Conservation (phyloP, 1,284 basidiomycete genomes). For the Peniophora sp. region DNA sequence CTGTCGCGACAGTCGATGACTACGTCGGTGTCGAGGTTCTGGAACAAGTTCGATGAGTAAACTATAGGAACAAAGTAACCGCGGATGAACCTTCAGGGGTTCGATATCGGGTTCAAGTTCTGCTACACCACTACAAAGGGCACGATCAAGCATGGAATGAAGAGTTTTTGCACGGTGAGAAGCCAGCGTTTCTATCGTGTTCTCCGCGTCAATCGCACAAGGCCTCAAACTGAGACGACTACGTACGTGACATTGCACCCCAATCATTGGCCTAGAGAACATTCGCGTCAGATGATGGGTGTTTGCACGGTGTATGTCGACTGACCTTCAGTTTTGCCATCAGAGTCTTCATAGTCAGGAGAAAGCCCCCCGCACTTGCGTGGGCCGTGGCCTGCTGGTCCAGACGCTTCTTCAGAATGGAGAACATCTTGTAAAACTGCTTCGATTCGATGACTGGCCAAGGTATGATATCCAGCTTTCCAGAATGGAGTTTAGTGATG, state of each 20-base stretch:
- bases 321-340: constrained; percentile 60
- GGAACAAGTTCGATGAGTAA: neutral
- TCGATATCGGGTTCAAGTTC: constrained; percentile 39
- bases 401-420: constrained; percentile 34
- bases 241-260: constrained; percentile 49
- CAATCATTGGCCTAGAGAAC: constrained; percentile 44
- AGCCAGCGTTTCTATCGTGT: constrained; percentile 42
- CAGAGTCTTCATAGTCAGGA: constrained; percentile 50
- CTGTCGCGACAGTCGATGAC: constrained; percentile 29
- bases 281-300: neutral
- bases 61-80: neutral
- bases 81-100: constrained; percentile 36
- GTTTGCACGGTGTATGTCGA: neutral
- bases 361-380: constrained; percentile 41
- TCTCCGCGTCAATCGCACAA: neutral
- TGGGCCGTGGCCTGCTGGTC: constrained; percentile 43
- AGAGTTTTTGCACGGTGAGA: constrained; percentile 44
- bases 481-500: constrained; percentile 45
- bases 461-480: constrained; percentile 48
- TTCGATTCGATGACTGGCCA: constrained; percentile 57
- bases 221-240: neutral
- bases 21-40: constrained; percentile 45
- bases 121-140: constrained; percentile 35
- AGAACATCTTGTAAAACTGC: constrained; percentile 49
- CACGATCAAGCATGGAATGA: constrained; percentile 30